Percentiles rank a stretch among this genome's conserved stretches.
Conservation (phyloP, 2,329 filamentous ascomycete genomes). For the Fusarium incarnatum region DNA sequence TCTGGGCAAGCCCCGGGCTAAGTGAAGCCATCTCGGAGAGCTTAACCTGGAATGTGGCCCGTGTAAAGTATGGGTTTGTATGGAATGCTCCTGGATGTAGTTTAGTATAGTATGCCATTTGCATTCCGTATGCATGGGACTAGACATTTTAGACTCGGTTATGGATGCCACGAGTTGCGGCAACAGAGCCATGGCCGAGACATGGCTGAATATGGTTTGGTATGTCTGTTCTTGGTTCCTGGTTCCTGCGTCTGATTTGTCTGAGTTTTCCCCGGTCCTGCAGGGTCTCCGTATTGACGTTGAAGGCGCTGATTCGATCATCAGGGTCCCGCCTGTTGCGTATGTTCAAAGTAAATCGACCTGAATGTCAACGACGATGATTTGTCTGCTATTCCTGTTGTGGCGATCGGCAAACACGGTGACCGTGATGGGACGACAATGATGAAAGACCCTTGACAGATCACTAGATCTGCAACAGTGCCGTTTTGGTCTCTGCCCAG, state of each 20-base stretch:
- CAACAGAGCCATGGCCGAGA: conserved; percentile 14
- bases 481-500: background rate
- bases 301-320: conserved; percentile 1
- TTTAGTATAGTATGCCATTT: conserved; percentile 20
- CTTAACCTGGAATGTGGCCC: conserved; percentile 35
- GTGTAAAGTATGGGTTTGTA: conserved; percentile 11
- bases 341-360: background rate
- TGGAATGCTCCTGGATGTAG: conserved; percentile 36
- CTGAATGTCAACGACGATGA: background rate
- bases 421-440: background rate
- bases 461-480: conserved; percentile 13
- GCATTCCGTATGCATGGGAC: conserved; percentile 28
- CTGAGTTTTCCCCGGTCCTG: background rate
- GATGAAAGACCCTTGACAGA: conserved; percentile 13
- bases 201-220: conserved; percentile 1
- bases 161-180: conserved; percentile 19
- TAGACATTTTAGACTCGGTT: conserved; percentile 12
- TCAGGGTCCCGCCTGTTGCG: conserved; percentile 16
- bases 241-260: conserved; percentile 36
- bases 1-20: conserved; percentile 32
- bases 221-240: conserved; percentile 24
- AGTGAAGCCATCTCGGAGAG: conserved; percentile 31
- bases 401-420: background rate
- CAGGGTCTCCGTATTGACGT: conserved; percentile 12
- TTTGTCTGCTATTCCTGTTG: background rate